A percentile compares a stretch with the other conserved stretches of the same genome.
phyloP scores from a whole-genome alignment of 78 protist species.

The Dictyostelium intermedium region DNA sequence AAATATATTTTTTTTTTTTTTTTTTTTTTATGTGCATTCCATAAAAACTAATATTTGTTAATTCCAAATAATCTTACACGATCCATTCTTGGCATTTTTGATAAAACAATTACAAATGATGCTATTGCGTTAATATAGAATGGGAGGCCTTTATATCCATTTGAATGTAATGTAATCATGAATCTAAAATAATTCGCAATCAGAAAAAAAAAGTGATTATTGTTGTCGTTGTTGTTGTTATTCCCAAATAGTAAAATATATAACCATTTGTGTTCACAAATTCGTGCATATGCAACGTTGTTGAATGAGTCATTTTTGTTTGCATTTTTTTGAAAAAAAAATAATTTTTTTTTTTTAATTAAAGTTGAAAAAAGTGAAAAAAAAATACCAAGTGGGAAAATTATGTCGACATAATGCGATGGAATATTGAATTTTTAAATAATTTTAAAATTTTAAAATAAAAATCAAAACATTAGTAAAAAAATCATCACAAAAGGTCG shows the following conservation, averaged over 20 bases:
- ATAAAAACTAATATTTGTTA: slow-evolving; percentile 52
- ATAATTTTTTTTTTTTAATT: no score
- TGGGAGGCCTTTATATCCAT: slow-evolving; percentile 50
- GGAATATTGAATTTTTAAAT: not conserved
- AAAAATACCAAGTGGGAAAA: not conserved
- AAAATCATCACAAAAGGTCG: no score
- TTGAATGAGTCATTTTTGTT: not conserved
- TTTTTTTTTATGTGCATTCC: not conserved
- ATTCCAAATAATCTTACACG: slow-evolving; percentile 77
- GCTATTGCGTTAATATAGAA: slow-evolving; percentile 57
- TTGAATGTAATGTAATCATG: slow-evolving; percentile 57
- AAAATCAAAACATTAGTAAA: not conserved
- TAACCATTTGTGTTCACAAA: not conserved
- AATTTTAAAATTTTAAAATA: no score
- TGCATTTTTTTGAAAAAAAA: no score
- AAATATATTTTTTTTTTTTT: no score
- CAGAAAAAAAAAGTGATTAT: not conserved
- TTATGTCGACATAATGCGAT: not conserved
- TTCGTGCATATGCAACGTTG: not conserved
- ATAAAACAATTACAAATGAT: slow-evolving; percentile 42
- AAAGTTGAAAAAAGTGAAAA: not conserved
- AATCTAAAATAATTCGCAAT: slow-evolving; percentile 3
- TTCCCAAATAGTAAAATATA: not conserved
- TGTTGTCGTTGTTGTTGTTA: not conserved
- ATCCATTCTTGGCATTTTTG: slow-evolving; percentile 81